A percentile compares a stretch with the other conserved stretches of the same genome.
Evolutionary conservation across 1,284 basidiomycete species (phyloP).

Genomic region (Puccinia novopanici): DNA sequence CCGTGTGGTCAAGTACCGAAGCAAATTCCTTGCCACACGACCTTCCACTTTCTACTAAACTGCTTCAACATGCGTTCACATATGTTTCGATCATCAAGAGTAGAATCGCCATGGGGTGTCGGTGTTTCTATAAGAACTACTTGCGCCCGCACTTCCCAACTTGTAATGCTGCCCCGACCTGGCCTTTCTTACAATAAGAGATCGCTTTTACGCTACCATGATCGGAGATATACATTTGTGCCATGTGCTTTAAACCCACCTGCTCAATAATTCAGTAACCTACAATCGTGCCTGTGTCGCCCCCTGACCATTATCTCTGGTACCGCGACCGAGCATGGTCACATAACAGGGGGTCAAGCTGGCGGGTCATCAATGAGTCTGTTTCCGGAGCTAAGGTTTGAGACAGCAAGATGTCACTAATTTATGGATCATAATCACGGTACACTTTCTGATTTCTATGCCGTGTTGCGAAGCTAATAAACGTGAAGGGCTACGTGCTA

Average conservation of each 20-base stretch:
- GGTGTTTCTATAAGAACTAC: neutral
- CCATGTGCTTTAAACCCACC: neutral
- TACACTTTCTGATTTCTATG: too few relatives aligned
- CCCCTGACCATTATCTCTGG: neutral
- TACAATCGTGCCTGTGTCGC: neutral
- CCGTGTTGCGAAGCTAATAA: too few relatives aligned
- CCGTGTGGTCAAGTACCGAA: slow-evolving; percentile 64
- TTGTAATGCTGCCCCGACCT: neutral
- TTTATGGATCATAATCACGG: too few relatives aligned
- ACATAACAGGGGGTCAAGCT: too few relatives aligned
- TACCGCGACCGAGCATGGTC: neutral
- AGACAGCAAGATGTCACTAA: too few relatives aligned
- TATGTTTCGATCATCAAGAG: neutral
- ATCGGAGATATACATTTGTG: neutral
- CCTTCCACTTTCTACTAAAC: slow-evolving; percentile 61
- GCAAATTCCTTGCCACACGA: slow-evolving; percentile 60
- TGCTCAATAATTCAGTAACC: neutral
- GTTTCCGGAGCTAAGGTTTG: too few relatives aligned
- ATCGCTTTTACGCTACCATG: neutral
- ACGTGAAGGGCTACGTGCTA: too few relatives aligned
- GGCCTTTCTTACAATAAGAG: neutral
- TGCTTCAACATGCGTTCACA: neutral
- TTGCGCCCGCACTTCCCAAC: neutral
- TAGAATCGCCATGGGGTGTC: neutral
- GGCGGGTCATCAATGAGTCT: neutral